Evolutionary conservation across 2,329 filamentous ascomycete genomes (phyloP).

Genomic region (Ceratocystis papillata): DNA sequence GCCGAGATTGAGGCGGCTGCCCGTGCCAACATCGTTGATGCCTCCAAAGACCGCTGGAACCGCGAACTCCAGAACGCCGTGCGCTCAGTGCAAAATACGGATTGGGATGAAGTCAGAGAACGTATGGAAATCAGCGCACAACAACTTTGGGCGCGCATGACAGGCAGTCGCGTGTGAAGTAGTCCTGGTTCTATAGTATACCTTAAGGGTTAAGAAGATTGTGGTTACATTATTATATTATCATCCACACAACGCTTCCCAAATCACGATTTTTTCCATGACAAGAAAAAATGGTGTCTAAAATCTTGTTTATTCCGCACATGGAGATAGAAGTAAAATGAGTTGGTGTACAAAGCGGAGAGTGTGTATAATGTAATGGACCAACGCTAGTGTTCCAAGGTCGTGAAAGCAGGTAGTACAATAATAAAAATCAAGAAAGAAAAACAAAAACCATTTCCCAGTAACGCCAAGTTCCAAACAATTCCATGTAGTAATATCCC

Average conservation of each 20-base stretch:
- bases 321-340: background rate
- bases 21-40: conserved; percentile 49
- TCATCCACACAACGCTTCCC: too few relatives aligned
- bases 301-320: background rate
- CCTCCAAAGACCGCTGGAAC: conserved; percentile 70
- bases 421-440: conserved; percentile 8
- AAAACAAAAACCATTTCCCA: background rate
- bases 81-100: conserved; percentile 52
- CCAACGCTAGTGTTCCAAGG: conserved; percentile 18
- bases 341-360: background rate
- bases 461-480: conserved; percentile 4
- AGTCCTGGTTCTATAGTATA: too few relatives aligned
- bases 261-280: too few relatives aligned
- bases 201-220: background rate
- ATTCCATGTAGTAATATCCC: background rate
- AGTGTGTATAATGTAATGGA: background rate
- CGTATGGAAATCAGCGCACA: conserved; percentile 38
- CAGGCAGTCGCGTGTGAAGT: background rate
- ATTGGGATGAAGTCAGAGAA: conserved; percentile 54
- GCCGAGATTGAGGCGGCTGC: conserved; percentile 42
- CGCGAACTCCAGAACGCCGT: conserved; percentile 57
- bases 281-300: background rate
- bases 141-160: conserved; percentile 15
- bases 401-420: background rate
- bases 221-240: background rate